Evolutionary conservation across 176 grass and related monocot species (phyloP), one percentile per base, ranked within the genome.

Genomic region (Triticum turgidum): DNA sequence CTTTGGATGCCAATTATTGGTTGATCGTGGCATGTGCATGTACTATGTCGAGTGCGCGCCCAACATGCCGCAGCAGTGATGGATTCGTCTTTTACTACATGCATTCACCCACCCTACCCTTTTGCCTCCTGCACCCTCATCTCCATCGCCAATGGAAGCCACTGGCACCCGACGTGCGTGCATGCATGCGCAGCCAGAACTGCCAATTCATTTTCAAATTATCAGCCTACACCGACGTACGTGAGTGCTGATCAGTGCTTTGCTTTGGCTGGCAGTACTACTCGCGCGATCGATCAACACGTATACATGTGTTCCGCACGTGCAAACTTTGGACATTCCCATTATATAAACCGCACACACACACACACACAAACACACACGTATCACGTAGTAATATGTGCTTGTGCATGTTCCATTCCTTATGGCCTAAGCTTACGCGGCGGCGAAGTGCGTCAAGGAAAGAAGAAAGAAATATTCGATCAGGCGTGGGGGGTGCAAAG

Each of bases 391-490:
- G 1, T 52, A 52, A 6, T 27, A 27, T 22, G 69, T 72, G 21
- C 21, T n/a, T 22, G 39, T 44, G 2, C 70, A 14, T 32, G 15
- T 30, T 2, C 58, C 27, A n/a, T 85, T 66, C 4, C 83, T 85
- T 85, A 85, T 35, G 15, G 27, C 30, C 72, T 85, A 85, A 77
- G 83, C 65, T 22, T 76, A 49, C 14, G 70, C 69, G 58, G 24
- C 82, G 61, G 2, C 39, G 29, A 12, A 65, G 22, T 8, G 49
- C 22, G 18, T 8, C 22, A 61, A 13, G n/a, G 2, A 73, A 73
- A 33, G 61, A 85, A 84, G 83, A 5, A 85, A 66, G 18, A 35
- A 38, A 85, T 45, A 76, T 85, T 65, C 72, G 73, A 65, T 66
- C 15, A 58, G 17, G 24, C 34, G 62, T 9, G 45, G 49, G 47